Evolutionary conservation across 2,329 filamentous ascomycete species (phyloP), one percentile per base, ranked within the genome.

Genomic region (Aureobasidium namibiae): DNA sequence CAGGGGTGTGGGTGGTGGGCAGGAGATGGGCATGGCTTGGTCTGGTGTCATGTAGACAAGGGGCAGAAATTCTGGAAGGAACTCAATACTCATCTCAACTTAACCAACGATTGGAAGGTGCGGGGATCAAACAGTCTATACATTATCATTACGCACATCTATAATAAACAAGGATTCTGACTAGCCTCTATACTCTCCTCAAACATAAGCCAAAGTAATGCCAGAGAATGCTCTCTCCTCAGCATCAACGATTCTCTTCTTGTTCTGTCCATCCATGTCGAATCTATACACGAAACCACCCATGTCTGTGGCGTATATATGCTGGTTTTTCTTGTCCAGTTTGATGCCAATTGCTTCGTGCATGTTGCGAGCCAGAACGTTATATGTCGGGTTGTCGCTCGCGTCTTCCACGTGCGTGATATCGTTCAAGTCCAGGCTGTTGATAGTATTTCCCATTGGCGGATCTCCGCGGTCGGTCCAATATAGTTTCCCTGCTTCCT

Each of bases 381-480:
- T 23, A 13, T 44, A 54, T 23, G 16, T 33, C 3, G 48, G 48
- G 8, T 52, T 52, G 21, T 52, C 48, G 23, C 33, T 38, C 34
- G 48, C 48, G 16, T 39, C 36, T 29, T 38, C 16, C 4, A 39
- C 29, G 10, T 56, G 24, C 3, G 38, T 34, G 16, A 48, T 24
- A 5, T 21, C 16, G 11, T 8, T 31, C 42, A 52, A 26, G 8
- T 24, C 36, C 3, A 31, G n/a, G 23, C 26, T 68, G 65, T 83
- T 83, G 60, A 85, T 62, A 7, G 76, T 77, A 65, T 82, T 83
- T 0, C 82, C 82, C 9, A 69, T 65, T 0, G 82, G 82, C 2
- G 34, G 31, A 62, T 85, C 82, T 4, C 82, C 83, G 0, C 83
- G 73, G 62, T 85, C 83, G 0, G 83, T 84, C 83, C 83, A 86